Percentiles rank a stretch among this genome's conserved stretches.
phyloP scores from a whole-genome alignment of 2,329 filamentous ascomycete genomes.

The Botrytis deweyae region DNA sequence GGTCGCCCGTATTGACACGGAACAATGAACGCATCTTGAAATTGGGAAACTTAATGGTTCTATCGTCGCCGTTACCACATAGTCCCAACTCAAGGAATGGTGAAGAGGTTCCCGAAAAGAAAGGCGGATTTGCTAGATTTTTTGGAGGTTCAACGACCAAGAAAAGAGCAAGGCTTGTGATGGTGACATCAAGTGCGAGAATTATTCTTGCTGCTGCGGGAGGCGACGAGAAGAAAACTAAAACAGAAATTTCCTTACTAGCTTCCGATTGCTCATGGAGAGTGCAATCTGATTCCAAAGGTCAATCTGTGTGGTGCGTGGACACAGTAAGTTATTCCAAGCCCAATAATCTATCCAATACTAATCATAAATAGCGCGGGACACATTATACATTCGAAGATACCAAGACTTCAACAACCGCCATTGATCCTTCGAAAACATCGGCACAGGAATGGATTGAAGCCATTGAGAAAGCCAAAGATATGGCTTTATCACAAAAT shows the following conservation, averaged over 20 bases:
- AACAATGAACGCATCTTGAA: slow-evolving; percentile 93
- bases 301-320: slow-evolving; percentile 82
- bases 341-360: slow-evolving; percentile 1
- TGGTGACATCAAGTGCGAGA: slow-evolving; percentile 89
- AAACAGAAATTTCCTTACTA: slow-evolving; percentile 85
- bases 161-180: slow-evolving; percentile 87
- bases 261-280: slow-evolving; percentile 74
- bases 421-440: slow-evolving; percentile 61
- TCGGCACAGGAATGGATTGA: slow-evolving; percentile 92
- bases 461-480: slow-evolving; percentile 78
- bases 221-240: slow-evolving; percentile 93
- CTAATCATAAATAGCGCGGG: slow-evolving; percentile 56
- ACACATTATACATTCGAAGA: slow-evolving; percentile 94
- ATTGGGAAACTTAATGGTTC: slow-evolving; percentile 84
- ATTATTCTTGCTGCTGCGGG: slow-evolving; percentile 88
- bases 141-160: slow-evolving; percentile 90
- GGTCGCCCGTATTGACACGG: slow-evolving; percentile 90
- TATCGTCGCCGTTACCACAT: slow-evolving; percentile 73
- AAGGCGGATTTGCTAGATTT: slow-evolving; percentile 91
- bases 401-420: slow-evolving; percentile 65
- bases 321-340: slow-evolving; percentile 71
- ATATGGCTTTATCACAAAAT: slow-evolving; percentile 76
- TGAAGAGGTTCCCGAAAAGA: slow-evolving; percentile 80
- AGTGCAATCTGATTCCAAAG: slow-evolving; percentile 81
- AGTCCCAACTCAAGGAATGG: slow-evolving; percentile 70